Conservation (phyloP, 78 protist species). For the Dictyostelium brefeldianum region DNA sequence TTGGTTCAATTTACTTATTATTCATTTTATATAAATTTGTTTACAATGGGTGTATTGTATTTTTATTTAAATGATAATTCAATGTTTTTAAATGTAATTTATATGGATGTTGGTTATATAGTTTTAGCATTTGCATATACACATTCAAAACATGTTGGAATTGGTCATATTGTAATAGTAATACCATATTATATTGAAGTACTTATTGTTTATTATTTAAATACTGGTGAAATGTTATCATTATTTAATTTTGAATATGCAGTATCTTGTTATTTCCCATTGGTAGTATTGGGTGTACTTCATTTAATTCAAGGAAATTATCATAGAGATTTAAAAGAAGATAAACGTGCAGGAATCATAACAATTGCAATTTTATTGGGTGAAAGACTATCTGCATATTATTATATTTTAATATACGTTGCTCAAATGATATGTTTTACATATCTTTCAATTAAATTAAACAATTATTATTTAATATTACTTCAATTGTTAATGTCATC, state of each 20-base stretch:
- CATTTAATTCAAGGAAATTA: neutral
- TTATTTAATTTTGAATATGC: neutral
- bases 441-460: no score
- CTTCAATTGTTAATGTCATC: no score
- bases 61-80: neutral
- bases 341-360: neutral
- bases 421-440: no score
- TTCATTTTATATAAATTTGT: neutral
- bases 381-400: neutral
- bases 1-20: neutral
- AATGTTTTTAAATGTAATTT: neutral
- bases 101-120: no score
- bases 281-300: neutral
- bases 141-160: neutral
- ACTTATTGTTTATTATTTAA: neutral
- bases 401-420: no score
- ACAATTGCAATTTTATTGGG: neutral
- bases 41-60: neutral
- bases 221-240: no score
- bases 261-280: neutral
- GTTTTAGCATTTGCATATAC: no score
- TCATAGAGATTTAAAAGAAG: neutral
- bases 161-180: neutral
- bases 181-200: neutral
- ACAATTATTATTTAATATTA: no score